A percentile compares a stretch with the other conserved stretches of the same genome.
Evolutionary conservation across 306 rosid species (phyloP).

Genomic region (Delonix regia): DNA sequence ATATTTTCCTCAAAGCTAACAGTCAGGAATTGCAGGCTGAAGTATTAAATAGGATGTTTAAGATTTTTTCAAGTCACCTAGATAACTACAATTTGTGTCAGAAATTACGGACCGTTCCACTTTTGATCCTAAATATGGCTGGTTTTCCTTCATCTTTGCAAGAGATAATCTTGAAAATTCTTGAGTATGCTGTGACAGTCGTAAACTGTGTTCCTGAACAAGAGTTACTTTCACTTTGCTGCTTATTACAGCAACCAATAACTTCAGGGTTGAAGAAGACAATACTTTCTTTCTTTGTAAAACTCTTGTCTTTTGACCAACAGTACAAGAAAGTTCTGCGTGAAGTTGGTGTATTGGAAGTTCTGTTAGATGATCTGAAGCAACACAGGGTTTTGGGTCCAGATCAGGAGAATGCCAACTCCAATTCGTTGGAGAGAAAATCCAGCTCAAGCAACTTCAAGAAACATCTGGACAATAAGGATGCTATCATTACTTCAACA

Average conservation of each 20-base stretch:
- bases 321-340: slow-evolving; percentile 96
- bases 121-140: slow-evolving; percentile 94
- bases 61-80: slow-evolving; percentile 91
- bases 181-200: slow-evolving; percentile 98
- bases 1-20: slow-evolving; percentile 90
- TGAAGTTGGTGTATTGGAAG: slow-evolving; percentile 99
- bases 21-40: slow-evolving; percentile 89
- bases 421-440: slow-evolving; percentile 61
- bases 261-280: slow-evolving; percentile 84
- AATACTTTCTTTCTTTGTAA: slow-evolving; percentile 89
- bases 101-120: slow-evolving; percentile 93
- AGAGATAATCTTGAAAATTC: slow-evolving; percentile 94
- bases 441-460: slow-evolving; percentile 71
- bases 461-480: slow-evolving; percentile 76
- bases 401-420: slow-evolving; percentile 58
- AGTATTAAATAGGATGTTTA: slow-evolving; percentile 94
- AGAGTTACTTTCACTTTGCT: slow-evolving; percentile 98
- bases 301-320: slow-evolving; percentile 96
- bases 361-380: slow-evolving; percentile 91
- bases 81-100: slow-evolving; percentile 96
- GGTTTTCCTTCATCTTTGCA: slow-evolving; percentile 84
- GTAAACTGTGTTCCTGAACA: slow-evolving; percentile 99
- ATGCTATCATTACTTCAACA: slow-evolving; percentile 86
- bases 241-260: slow-evolving; percentile 96
- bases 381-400: slow-evolving; percentile 77